These are phyloP conservation scores for Neolentinus lepideus DNA, from an alignment of 1,284 basidiomycete genomes.

Conservation along the genomic window DNA sequence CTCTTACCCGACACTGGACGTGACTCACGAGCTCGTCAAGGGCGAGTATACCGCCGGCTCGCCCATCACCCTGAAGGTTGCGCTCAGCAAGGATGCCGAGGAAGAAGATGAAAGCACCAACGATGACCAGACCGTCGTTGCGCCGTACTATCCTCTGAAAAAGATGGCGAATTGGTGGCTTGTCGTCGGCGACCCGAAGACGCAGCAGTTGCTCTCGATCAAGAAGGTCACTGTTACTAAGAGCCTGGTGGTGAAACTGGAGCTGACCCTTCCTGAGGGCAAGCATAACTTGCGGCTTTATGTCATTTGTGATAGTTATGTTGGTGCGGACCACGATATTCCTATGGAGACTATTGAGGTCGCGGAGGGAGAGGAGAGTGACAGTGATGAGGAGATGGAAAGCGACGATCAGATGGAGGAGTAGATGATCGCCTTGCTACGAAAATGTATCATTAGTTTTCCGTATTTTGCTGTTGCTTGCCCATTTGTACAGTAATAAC, in stretches of 20 bases:
- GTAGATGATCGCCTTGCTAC: background rate
- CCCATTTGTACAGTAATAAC: background rate
- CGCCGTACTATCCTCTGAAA: slow-evolving; percentile 85
- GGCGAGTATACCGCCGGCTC: slow-evolving; percentile 80
- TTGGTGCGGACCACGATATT: slow-evolving; percentile 89
- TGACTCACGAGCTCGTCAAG: slow-evolving; percentile 75
- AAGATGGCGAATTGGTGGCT: slow-evolving; percentile 99
- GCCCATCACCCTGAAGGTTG: slow-evolving; percentile 78
- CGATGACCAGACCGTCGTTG: slow-evolving; percentile 76
- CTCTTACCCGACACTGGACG: slow-evolving; percentile 90
- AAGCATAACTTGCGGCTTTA: slow-evolving; percentile 81
- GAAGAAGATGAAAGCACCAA: slow-evolving; percentile 68
- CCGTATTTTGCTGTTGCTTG: background rate
- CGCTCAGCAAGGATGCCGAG: slow-evolving; percentile 78
- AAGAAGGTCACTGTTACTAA: slow-evolving; percentile 90
- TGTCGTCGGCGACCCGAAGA: slow-evolving; percentile 79
- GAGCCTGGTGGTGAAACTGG: slow-evolving; percentile 76
- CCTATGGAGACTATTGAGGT: slow-evolving; percentile 74
- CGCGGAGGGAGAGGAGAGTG: slow-evolving; percentile 78
- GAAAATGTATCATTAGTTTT: background rate
- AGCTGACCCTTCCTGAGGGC: slow-evolving; percentile 85
- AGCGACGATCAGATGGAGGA: slow-evolving; percentile 22
- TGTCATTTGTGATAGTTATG: slow-evolving; percentile 90
- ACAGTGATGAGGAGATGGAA: slow-evolving; percentile 72
- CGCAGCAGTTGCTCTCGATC: slow-evolving; percentile 81